phyloP scores from a whole-genome alignment of 768 basidiomycete genomes.

The Amanita muscaria region DNA sequence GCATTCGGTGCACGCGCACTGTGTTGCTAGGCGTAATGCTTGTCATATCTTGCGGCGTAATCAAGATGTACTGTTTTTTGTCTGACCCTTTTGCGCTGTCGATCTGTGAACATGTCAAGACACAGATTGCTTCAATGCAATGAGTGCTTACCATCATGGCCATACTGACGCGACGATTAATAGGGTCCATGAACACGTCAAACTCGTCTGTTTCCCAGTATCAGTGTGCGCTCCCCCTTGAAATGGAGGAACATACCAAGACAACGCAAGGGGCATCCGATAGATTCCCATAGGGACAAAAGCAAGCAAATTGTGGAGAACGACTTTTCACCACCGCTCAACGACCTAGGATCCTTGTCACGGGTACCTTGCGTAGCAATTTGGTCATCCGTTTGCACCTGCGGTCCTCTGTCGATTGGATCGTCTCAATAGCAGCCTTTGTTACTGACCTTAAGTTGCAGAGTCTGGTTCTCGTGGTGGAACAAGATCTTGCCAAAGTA shows the following conservation, averaged over 20 bases:
- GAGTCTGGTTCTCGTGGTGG: constrained; percentile 57
- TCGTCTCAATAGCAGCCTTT: neutral
- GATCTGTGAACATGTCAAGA: constrained; percentile 41
- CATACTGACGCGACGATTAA: constrained; percentile 88
- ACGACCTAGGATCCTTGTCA: constrained; percentile 78
- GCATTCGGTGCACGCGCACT: constrained; percentile 72
- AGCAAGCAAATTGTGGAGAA: constrained; percentile 94
- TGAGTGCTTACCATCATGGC: constrained; percentile 78
- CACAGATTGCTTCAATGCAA: too few species aligned
- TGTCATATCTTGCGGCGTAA: constrained; percentile 92
- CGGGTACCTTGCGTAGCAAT: constrained; percentile 47
- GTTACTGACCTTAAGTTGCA: constrained; percentile 49
- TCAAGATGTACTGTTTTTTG: constrained; percentile 89
- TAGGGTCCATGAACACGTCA: constrained; percentile 96
- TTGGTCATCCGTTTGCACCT: constrained; percentile 84
- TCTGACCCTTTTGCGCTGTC: constrained; percentile 83
- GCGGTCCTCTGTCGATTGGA: neutral
- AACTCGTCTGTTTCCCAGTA: constrained; percentile 65
- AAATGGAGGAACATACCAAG: constrained; percentile 44
- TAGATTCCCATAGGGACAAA: constrained; percentile 93
- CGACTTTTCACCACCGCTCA: constrained; percentile 93
- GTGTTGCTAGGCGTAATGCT: constrained; percentile 58
- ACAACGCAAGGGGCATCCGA: constrained; percentile 89
- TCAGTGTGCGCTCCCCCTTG: neutral
- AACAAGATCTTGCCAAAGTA: constrained; percentile 88